Conservation (phyloP, 257 asterid species). For the Solanum infundibuliforme region DNA sequence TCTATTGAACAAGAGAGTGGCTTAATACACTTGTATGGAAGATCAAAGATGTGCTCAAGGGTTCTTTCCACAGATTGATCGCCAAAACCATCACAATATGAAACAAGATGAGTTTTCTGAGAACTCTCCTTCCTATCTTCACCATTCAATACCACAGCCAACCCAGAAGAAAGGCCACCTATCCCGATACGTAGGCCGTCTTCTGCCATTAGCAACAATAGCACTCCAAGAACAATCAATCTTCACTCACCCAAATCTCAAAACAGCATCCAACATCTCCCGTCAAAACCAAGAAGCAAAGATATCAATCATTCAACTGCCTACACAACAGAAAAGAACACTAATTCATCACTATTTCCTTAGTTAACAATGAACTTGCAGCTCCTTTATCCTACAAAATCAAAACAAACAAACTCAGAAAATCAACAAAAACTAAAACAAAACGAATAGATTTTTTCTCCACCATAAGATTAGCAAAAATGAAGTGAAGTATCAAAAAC, state of each 20-base stretch:
- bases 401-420: background rate
- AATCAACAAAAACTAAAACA: background rate
- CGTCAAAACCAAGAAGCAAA: background rate
- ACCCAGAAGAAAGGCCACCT: slow-evolving; percentile 78
- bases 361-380: background rate
- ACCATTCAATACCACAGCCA: slow-evolving; percentile 73
- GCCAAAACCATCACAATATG: slow-evolving; percentile 76
- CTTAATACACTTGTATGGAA: slow-evolving; percentile 56
- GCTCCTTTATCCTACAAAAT: background rate
- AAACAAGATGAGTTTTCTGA: slow-evolving; percentile 57
- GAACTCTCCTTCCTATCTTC: slow-evolving; percentile 51
- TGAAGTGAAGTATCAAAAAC: background rate
- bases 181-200: slow-evolving; percentile 60
- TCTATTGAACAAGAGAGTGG: slow-evolving; percentile 47
- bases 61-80: slow-evolving; percentile 89
- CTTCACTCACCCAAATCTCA: slow-evolving; percentile 1
- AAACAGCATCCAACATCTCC: slow-evolving; percentile 5
- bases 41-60: slow-evolving; percentile 79
- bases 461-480: background rate
- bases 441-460: background rate
- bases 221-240: background rate
- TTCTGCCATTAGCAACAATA: slow-evolving; percentile 58
- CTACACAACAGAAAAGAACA: slow-evolving; percentile 8
- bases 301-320: slow-evolving; percentile 11
- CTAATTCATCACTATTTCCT: background rate